These are phyloP conservation scores for Stellera chamaejasme DNA, from an alignment of 345 rosid species.

Conservation along the genomic window DNA sequence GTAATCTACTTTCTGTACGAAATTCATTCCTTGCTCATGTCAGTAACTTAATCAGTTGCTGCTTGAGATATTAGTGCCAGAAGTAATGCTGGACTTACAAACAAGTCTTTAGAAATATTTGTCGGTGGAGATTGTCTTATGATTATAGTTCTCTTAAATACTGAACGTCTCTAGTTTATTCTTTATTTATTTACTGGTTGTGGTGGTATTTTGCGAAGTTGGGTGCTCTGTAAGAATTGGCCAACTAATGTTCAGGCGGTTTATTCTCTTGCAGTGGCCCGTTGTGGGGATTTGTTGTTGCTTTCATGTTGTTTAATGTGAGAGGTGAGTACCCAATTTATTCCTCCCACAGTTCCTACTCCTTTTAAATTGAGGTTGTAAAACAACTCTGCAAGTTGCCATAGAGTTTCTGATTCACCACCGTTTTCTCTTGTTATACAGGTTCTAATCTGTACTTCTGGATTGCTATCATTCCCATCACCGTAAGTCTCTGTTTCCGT, in stretches of 20 bases:
- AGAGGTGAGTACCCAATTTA: conserved; percentile 42
- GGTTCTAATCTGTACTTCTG: conserved; percentile 98
- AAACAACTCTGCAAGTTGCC: neutral
- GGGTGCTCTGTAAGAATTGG: conserved; percentile 1
- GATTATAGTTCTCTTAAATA: no score
- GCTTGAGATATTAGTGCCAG: no score
- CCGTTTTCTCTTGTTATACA: conserved; percentile 20
- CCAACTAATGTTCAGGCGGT: conserved; percentile 15
- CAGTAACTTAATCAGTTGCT: no score
- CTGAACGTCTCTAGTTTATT: no score
- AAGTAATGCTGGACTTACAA: no score
- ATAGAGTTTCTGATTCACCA: conserved; percentile 2
- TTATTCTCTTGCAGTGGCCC: conserved; percentile 56
- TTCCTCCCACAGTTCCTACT: conserved; percentile 5
- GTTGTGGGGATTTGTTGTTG: conserved; percentile 95
- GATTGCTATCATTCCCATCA: conserved; percentile 84
- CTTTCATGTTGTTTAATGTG: conserved; percentile 87
- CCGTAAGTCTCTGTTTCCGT: conserved; percentile 37
- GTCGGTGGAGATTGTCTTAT: no score
- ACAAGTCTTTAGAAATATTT: no score
- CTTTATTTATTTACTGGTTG: neutral
- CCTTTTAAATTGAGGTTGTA: conserved; percentile 2
- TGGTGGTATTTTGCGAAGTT: neutral
- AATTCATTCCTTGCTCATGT: no score
- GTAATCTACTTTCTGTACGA: no score